Percentiles rank a stretch among this genome's conserved stretches.
Evolutionary conservation across 768 basidiomycete genomes (phyloP).

Genomic region (Infundibulicybe gibba): DNA sequence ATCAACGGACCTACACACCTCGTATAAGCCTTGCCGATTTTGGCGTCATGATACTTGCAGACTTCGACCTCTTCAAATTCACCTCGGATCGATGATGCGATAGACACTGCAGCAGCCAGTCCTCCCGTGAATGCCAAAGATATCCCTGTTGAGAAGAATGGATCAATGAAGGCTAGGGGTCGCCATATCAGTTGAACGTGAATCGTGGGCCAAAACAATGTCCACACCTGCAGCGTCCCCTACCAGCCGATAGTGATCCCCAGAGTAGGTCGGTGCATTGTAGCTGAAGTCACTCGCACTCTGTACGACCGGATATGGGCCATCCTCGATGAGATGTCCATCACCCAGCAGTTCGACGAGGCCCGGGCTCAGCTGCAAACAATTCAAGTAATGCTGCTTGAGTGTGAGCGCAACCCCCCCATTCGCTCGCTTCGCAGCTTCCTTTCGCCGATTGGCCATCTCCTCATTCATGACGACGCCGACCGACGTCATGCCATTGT

Average conservation of each 20-base stretch:
- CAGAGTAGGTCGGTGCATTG: slow-evolving; percentile 27
- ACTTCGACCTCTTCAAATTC: slow-evolving; percentile 17
- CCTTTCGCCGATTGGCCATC: slow-evolving; percentile 27
- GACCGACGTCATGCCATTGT: slow-evolving; percentile 38
- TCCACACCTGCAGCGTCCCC: slow-evolving; percentile 38
- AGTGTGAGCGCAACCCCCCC: slow-evolving; percentile 12
- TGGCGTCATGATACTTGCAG: slow-evolving; percentile 20
- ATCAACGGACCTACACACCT: slow-evolving; percentile 10
- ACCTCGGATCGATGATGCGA: slow-evolving; percentile 21
- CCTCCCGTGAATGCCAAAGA: slow-evolving; percentile 29
- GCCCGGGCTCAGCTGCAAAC: slow-evolving; percentile 31
- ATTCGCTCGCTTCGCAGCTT: slow-evolving; percentile 3
- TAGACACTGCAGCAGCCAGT: slow-evolving; percentile 25
- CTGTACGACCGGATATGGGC: slow-evolving; percentile 14
- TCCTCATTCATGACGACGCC: slow-evolving; percentile 46
- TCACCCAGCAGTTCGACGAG: slow-evolving; percentile 19
- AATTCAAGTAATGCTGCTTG: slow-evolving; percentile 31
- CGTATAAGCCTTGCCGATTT: slow-evolving; percentile 22
- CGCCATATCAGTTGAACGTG: slow-evolving; percentile 5
- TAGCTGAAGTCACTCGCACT: slow-evolving; percentile 35
- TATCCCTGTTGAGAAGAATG: slow-evolving; percentile 32
- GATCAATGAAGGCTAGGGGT: slow-evolving; percentile 38
- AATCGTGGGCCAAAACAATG: background rate
- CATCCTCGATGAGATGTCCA: slow-evolving; percentile 23
- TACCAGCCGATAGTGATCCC: slow-evolving; percentile 28